Base-by-base conservation (phyloP, 768 basidiomycete genomes). In the Lyophyllum shimeji region DNA sequence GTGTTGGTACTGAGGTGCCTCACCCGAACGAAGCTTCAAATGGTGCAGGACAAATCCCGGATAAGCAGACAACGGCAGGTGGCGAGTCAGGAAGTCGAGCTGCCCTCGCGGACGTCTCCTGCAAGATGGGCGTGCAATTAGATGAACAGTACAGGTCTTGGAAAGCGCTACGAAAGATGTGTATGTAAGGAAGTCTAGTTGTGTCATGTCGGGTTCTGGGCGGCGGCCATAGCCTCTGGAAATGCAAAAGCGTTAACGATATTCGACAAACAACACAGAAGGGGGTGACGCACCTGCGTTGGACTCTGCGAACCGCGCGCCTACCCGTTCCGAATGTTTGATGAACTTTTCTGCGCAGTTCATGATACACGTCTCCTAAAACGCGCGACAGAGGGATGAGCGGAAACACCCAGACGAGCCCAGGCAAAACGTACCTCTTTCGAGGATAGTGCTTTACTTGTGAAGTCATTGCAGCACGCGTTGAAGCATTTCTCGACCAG, bases 331-430 rank as follows among this genome's bases (percentile, higher is more conserved):
- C 11, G 94, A 94, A 69, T 97, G 93, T 70, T 97, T 97, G 67
- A 98, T 75, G 78, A 97, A 98, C 74, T 98, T 99, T 79, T 98
- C 96, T 20, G 94, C 82, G 76, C 96, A 99, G 76, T 95, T 93
- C 72, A 84, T 79, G 46, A 96, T 84, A 69, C 96, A 99, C 61
- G 85, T 82, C 65, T 90, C 90, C 95, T 98, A 66, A 20, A 53
- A 5, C 9, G 55, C 49, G 18, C 23, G 53, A 47, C 50, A 25
- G 44, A 21, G 21, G 33, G 37, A 52, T 50, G 46, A 50, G 49
- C 44, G 56, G 15, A 17, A 51, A 52, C 3, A 43, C 29, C 20
- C 12, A 29, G 29, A 17, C 27, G 43, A 43, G 51, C 34, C 24
- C 17, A 31, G n/a, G 29, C 13, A 51, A 21, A 29, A 53, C 55